Evolutionary conservation across 306 rosid genomes (phyloP).

Genomic region (apple (Malus domestica)): DNA sequence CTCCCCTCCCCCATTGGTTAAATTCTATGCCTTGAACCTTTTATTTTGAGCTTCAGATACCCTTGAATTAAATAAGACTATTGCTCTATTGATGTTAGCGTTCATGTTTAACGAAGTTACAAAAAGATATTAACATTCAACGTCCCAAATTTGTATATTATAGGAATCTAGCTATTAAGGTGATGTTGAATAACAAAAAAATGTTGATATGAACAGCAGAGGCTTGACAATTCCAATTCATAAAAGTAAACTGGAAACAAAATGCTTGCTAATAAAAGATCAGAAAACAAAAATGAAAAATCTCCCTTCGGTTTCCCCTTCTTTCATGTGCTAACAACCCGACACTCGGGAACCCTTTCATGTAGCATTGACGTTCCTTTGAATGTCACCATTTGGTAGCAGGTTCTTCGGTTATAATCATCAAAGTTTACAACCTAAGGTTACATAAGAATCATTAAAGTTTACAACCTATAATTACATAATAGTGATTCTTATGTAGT

Average conservation of each 20-base stretch:
- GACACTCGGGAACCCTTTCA: conserved; percentile 60
- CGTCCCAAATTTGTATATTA: background rate
- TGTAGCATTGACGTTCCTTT: conserved; percentile 91
- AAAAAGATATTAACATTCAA: too few relatives aligned
- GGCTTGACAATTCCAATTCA: conserved; percentile 19
- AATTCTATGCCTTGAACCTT: too few relatives aligned
- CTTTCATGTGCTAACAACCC: conserved; percentile 25
- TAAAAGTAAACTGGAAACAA: conserved; percentile 13
- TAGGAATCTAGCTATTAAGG: background rate
- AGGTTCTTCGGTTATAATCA: conserved; percentile 32
- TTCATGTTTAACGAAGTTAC: too few relatives aligned
- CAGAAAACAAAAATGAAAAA: background rate
- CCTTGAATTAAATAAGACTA: too few relatives aligned
- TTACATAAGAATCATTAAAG: too few relatives aligned
- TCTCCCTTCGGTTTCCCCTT: background rate
- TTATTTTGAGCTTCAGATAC: too few relatives aligned
- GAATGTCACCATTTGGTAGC: conserved; percentile 74
- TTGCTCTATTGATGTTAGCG: too few relatives aligned
- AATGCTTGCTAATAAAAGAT: conserved; percentile 15
- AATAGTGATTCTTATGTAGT: too few relatives aligned
- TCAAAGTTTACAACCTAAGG: too few relatives aligned
- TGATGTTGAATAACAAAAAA: background rate
- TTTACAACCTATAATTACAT: too few relatives aligned
- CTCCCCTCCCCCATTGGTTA: too few relatives aligned
- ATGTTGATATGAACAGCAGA: conserved; percentile 24